Conservation (phyloP, 2,329 filamentous ascomycete species). For the Venturia asperata region DNA sequence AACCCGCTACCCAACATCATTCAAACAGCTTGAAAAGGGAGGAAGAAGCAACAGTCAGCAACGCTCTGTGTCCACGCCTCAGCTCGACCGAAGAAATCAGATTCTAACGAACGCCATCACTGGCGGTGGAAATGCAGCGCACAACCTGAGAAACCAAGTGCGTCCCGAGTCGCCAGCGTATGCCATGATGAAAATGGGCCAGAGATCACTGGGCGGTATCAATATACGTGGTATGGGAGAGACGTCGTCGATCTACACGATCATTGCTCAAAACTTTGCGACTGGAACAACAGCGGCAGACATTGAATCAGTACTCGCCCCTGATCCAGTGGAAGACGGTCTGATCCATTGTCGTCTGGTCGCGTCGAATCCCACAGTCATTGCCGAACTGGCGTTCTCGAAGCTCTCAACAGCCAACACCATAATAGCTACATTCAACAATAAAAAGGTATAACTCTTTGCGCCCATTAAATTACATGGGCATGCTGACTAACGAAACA, state of each 20-base stretch:
- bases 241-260: conserved; percentile 53
- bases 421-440: conserved; percentile 69
- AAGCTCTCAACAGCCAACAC: conserved; percentile 65
- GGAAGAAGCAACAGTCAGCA: neutral
- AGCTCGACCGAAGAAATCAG: conserved; percentile 20
- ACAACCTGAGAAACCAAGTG: conserved; percentile 34
- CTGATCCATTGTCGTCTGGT: conserved; percentile 61
- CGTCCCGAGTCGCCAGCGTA: conserved; percentile 22
- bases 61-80: conserved; percentile 16
- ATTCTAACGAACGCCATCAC: conserved; percentile 20
- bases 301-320: conserved; percentile 74
- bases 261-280: conserved; percentile 76
- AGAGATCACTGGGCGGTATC: conserved; percentile 49
- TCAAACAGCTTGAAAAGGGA: neutral
- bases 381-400: conserved; percentile 70
- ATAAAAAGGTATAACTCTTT: conserved; percentile 56
- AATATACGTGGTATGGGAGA: conserved; percentile 62
- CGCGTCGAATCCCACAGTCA: conserved; percentile 61
- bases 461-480: neutral
- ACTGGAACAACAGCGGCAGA: conserved; percentile 74
- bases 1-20: neutral
- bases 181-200: conserved; percentile 27
- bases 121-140: conserved; percentile 8
- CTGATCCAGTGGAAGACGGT: conserved; percentile 33
- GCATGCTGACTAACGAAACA: conserved; percentile 26